A percentile compares a stretch with the other conserved stretches of the same genome.
Conservation (phyloP, 2,329 filamentous ascomycete genomes). For the Lojkania enalia region DNA sequence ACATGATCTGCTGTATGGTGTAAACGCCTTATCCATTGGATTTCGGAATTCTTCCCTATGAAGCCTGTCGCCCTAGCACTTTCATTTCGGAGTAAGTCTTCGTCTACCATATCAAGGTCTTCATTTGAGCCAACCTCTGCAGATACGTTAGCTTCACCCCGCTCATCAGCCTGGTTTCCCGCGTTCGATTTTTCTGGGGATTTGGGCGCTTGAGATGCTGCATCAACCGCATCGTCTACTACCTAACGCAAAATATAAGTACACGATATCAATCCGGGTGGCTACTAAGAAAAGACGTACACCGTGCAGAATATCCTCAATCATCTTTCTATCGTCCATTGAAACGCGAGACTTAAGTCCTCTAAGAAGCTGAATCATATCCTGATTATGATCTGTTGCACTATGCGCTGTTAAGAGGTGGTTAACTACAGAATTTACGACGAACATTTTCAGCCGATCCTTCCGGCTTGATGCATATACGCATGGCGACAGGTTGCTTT, state of each 20-base stretch:
- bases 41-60: conserved; percentile 27
- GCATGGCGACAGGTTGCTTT: conserved; percentile 30
- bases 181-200: conserved; percentile 15
- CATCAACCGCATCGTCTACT: background rate
- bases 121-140: conserved; percentile 31
- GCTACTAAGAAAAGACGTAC: conserved; percentile 18
- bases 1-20: conserved; percentile 13
- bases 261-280: too few species aligned
- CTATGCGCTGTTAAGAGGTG: conserved; percentile 13
- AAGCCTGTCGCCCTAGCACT: conserved; percentile 31
- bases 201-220: conserved; percentile 14
- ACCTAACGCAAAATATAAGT: too few species aligned
- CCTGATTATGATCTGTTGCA: conserved; percentile 31
- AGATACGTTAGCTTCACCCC: conserved; percentile 25
- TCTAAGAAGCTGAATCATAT: conserved; percentile 32
- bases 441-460: conserved; percentile 40
- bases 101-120: conserved; percentile 27
- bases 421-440: conserved; percentile 23
- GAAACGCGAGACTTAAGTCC: conserved; percentile 21
- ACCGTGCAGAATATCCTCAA: conserved; percentile 25
- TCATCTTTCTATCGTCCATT: conserved; percentile 15
- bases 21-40: conserved; percentile 28
- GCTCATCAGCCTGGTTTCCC: conserved; percentile 7
- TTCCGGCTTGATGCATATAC: conserved; percentile 41
- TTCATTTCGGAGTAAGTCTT: conserved; percentile 26